Percentiles rank a stretch among this genome's conserved stretches.
Evolutionary conservation across 805 yeast genomes (phyloP).

Genomic region (Diddensiella santjacobensis): DNA sequence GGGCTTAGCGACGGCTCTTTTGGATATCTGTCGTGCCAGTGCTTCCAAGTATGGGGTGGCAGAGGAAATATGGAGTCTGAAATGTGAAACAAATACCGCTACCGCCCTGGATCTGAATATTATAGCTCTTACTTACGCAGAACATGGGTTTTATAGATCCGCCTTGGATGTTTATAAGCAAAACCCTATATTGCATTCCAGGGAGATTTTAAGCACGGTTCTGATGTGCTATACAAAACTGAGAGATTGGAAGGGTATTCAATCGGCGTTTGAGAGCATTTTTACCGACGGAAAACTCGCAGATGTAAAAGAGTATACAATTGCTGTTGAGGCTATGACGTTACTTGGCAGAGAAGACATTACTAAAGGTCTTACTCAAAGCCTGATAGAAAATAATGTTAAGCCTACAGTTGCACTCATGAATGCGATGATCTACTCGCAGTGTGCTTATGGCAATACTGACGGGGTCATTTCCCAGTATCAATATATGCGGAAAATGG

Average conservation of each 20-base stretch:
- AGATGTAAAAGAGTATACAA: conserved; percentile 50
- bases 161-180: conserved; percentile 37
- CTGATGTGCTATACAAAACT: conserved; percentile 44
- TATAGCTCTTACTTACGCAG: conserved; percentile 22
- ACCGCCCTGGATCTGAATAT: conserved; percentile 27
- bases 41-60: conserved; percentile 12
- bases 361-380: conserved; percentile 49
- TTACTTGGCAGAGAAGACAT: conserved; percentile 44
- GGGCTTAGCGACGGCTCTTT: conserved; percentile 11
- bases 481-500: conserved; percentile 33
- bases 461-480: conserved; percentile 38
- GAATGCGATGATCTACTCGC: conserved; percentile 44
- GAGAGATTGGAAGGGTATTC: conserved; percentile 53
- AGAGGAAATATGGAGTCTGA: conserved; percentile 34
- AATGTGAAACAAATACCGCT: conserved; percentile 19
- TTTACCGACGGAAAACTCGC: conserved; percentile 53
- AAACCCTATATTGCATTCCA: conserved; percentile 42
- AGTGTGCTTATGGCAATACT: conserved; percentile 32
- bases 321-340: conserved; percentile 60
- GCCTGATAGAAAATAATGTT: conserved; percentile 44
- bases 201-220: conserved; percentile 46
- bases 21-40: conserved; percentile 12
- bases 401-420: conserved; percentile 44
- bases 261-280: conserved; percentile 51
- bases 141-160: conserved; percentile 21